Percentiles rank a stretch among this genome's conserved stretches.
Conservation (phyloP, 495 filamentous ascomycete genomes). For the Penicillium cataractarum region DNA sequence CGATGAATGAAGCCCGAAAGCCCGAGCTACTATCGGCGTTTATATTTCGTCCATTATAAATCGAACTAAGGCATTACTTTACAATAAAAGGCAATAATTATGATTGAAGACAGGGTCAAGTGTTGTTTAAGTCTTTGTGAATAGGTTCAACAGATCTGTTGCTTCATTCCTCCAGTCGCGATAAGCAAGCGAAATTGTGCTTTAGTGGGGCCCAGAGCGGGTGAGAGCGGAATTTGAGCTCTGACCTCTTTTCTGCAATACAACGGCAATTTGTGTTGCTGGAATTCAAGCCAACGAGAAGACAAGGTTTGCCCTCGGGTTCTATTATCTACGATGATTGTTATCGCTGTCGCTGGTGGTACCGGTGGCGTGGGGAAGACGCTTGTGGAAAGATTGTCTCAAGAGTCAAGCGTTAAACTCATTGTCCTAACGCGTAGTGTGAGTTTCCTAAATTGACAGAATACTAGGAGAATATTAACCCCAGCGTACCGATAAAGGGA, state of each 20-base stretch:
- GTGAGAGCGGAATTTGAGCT: constrained; percentile 12
- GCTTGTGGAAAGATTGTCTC: constrained; percentile 49
- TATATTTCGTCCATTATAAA: neutral
- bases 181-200: constrained; percentile 5
- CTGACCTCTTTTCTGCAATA: constrained; percentile 1
- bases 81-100: neutral
- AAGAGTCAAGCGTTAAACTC: constrained; percentile 43
- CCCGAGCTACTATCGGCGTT: constrained; percentile 24
- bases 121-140: no score
- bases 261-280: neutral
- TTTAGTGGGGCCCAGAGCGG: constrained; percentile 16
- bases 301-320: neutral
- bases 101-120: neutral
- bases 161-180: neutral
- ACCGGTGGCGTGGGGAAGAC: constrained; percentile 55
- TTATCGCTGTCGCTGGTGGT: constrained; percentile 58
- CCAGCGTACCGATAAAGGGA: neutral
- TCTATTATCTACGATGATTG: constrained; percentile 28
- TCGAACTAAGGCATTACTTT: neutral
- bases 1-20: constrained; percentile 35
- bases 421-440: constrained; percentile 47
- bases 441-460: neutral
- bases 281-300: neutral
- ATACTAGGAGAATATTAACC: neutral
- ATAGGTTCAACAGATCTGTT: neutral